Evolutionary conservation across 2,329 filamentous ascomycete genomes (phyloP).

Genomic region (Fonsecaea nubica): DNA sequence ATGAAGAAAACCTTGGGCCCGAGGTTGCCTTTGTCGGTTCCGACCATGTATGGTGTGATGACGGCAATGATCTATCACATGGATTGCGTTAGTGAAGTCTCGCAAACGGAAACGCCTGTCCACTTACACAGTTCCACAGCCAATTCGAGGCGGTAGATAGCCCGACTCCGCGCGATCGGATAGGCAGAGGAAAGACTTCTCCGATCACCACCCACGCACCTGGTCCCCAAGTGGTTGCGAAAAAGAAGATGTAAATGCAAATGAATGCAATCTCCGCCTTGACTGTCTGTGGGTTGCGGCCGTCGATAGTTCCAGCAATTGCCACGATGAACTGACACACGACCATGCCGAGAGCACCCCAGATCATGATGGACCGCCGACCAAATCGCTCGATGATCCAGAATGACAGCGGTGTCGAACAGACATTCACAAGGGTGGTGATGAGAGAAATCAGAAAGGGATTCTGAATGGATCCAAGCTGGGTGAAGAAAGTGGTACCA

Average conservation of each 20-base stretch:
- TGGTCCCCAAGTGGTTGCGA: slow-evolving; percentile 87
- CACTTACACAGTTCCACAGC: slow-evolving; percentile 78
- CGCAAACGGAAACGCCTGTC: slow-evolving; percentile 65
- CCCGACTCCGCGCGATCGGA: slow-evolving; percentile 84
- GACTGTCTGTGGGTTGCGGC: slow-evolving; percentile 43
- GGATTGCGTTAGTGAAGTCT: slow-evolving; percentile 60
- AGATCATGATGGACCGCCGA: slow-evolving; percentile 78
- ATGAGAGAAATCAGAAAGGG: slow-evolving; percentile 83
- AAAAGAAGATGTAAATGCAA: slow-evolving; percentile 92
- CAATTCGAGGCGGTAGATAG: slow-evolving; percentile 89
- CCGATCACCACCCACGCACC: slow-evolving; percentile 76
- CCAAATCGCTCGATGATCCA: slow-evolving; percentile 82
- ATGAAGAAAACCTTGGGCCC: slow-evolving; percentile 79
- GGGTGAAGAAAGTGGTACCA: slow-evolving; percentile 82
- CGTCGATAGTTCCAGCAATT: slow-evolving; percentile 63
- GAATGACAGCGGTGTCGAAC: slow-evolving; percentile 85
- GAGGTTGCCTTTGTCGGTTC: slow-evolving; percentile 62
- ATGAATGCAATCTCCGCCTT: slow-evolving; percentile 83
- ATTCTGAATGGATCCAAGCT: slow-evolving; percentile 75
- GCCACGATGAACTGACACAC: slow-evolving; percentile 80
- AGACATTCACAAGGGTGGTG: slow-evolving; percentile 87
- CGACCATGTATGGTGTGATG: slow-evolving; percentile 76
- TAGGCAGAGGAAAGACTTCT: slow-evolving; percentile 87
- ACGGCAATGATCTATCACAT: slow-evolving; percentile 61
- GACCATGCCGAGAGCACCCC: slow-evolving; percentile 81